Base-by-base conservation (phyloP, 495 filamentous ascomycete genomes). In the Aspergillus heteromorphus region DNA sequence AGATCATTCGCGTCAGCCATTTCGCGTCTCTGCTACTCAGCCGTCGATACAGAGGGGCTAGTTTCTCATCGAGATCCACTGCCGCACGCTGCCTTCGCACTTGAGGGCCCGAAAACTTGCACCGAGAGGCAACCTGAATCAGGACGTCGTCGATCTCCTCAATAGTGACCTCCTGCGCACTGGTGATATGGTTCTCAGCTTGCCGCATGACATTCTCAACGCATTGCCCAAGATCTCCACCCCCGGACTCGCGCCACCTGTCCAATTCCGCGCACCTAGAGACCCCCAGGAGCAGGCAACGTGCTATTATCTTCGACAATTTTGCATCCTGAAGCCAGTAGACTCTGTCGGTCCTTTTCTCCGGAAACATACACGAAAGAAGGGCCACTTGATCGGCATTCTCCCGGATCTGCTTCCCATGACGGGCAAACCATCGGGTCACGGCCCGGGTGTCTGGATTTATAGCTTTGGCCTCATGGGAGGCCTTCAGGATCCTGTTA, bases 1-100 rank as follows among this genome's bases (percentile, higher is more conserved):
- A 68, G 31, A 97, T 80, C 64, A 93, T 70, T 6, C 92, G 78
- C 0, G 88, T 91, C 10, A 97, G 76, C 92, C 92, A 96, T 70
- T 96, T 96, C 0, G 85, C 88, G 63, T 96, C 87, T 36, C 80
- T 75, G 14, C 86, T 82, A 40, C 79, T 77, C 23, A 91, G 55
- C 11, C 81, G 76, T 40, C 67, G 77, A 65, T 87, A 89, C 0
- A 90, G 61, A 23, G 66, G 62, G 16, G 74, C 73, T 1, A 91
- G 62, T 8, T 74, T 58, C 8, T 70, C 62, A 18, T 84, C 80
- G 8, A 75, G 65, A 36, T 78, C 68, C 0, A 66, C 63, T 13
- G 67, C 66, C 9, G 70, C 52, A 18, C 68, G 73, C 16, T 76
- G 73, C 20, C 69, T 77, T 38, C 82, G 78, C 19, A 91, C 76